Percentiles rank a stretch among this genome's conserved stretches.
Evolutionary conservation across 495 filamentous ascomycete species (phyloP).

Genomic region (Hypoxylon fragiforme): DNA sequence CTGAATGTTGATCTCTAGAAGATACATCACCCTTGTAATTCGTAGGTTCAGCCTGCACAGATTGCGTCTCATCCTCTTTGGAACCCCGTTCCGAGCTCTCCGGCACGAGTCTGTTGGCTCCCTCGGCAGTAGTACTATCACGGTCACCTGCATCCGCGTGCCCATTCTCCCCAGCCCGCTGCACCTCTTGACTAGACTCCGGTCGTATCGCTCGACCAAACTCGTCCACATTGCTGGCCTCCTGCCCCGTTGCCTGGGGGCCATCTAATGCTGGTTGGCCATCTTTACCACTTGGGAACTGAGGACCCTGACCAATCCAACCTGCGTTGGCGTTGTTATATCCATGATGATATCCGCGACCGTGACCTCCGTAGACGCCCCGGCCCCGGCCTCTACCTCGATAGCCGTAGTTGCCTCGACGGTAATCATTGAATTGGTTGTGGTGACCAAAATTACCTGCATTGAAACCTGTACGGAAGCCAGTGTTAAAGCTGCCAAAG

Average conservation of each 20-base stretch:
- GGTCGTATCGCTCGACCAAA: conserved; percentile 54
- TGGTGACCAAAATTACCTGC: conserved; percentile 65
- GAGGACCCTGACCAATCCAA: conserved; percentile 35
- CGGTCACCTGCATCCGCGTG: conserved; percentile 12
- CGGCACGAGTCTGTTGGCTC: conserved; percentile 19
- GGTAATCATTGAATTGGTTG: conserved; percentile 67
- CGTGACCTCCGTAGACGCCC: conserved; percentile 51
- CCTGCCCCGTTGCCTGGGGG: conserved; percentile 40
- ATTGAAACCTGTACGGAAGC: conserved; percentile 62
- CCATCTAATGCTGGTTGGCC: conserved; percentile 41
- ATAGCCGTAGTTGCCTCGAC: conserved; percentile 58
- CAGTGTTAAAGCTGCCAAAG: conserved; percentile 79
- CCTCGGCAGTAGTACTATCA: conserved; percentile 24
- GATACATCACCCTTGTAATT: conserved; percentile 39
- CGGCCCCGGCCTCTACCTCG: conserved; percentile 69
- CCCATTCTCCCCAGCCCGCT: conserved; percentile 24
- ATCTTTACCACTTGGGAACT: conserved; percentile 42
- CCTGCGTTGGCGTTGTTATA: conserved; percentile 33
- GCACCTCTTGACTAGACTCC: conserved; percentile 26
- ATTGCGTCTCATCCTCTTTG: conserved; percentile 27
- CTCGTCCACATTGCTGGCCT: conserved; percentile 50
- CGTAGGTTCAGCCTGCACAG: conserved; percentile 28
- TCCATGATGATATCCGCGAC: conserved; percentile 46
- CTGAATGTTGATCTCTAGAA: conserved; percentile 34
- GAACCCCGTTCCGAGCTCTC: conserved; percentile 25